Evolutionary conservation across 2,329 filamentous ascomycete genomes (phyloP), one percentile per base, ranked within the genome.

Genomic region (Alternaria burnsii): DNA sequence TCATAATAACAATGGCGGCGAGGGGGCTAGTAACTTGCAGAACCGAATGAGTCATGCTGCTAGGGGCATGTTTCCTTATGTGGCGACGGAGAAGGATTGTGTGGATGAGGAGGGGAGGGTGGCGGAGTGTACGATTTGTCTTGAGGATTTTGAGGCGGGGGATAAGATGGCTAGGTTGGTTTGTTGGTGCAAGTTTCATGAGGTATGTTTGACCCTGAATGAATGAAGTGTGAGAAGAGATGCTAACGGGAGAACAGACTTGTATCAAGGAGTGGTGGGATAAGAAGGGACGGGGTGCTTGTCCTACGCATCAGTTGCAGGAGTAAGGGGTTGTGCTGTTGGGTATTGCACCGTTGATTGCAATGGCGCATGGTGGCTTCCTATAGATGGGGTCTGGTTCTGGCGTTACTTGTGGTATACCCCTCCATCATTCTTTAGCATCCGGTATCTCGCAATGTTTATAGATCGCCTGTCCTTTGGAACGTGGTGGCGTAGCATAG

Each of bases 121-220:
- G 52, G 83, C 84, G 42, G 87, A 89, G 69, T 89, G 87, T 64
- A 83, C 86, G 9, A 89, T 89, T 52, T 89, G 87, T 71, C 85
- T 89, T 70, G 87, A 88, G 63, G 87, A 89, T 56, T 89, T 89
- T 70, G 83, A 86, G 66, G 82, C 83, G 11, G 87, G 87, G 0
- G 84, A 87, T 68, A 80, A 83, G 66, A 80, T 89, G 79, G 86
- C 85, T 10, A 79, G 87, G 61, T 76, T 89, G 70, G 86, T 88
- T 67, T 89, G 87, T 70, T 78, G 87, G 63, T 89, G 87, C 78
- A 88, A 88, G 67, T 89, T 89, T 64, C 87, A 89, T 72, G 82
- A 85, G 74, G 75, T 81, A 71, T 62, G 67, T 70, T 30, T 60
- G 14, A 20, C 5, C 1, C 3, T n/a, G 34, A 6, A 0, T n/a